Percentiles rank a stretch among this genome's conserved stretches.
These are phyloP conservation scores for Aureobasidium sp. DNA, from an alignment of 2,329 filamentous ascomycete genomes.

Conservation along the genomic window DNA sequence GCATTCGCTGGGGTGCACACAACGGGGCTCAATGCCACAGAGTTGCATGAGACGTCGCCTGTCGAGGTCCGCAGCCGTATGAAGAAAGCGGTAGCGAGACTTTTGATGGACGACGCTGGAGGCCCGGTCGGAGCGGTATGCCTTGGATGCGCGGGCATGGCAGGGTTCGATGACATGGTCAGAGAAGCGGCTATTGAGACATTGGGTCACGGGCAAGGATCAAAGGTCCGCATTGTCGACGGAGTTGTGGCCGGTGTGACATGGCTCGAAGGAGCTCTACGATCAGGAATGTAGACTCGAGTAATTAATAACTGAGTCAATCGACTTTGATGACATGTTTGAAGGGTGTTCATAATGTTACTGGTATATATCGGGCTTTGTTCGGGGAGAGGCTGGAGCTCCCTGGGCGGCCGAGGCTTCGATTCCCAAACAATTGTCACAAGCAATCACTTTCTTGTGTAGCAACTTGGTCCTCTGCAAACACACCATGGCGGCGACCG, in stretches of 20 bases:
- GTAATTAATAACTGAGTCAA: neutral
- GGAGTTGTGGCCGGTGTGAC: slow-evolving; percentile 66
- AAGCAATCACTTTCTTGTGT: neutral
- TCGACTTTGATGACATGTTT: neutral
- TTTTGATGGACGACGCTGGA: slow-evolving; percentile 46
- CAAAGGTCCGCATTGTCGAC: slow-evolving; percentile 65
- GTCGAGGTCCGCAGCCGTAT: slow-evolving; percentile 61
- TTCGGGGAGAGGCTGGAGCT: slow-evolving; percentile 6
- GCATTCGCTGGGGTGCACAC: slow-evolving; percentile 72
- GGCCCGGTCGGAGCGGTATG: slow-evolving; percentile 59
- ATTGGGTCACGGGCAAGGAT: slow-evolving; percentile 53
- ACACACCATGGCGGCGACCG: slow-evolving; percentile 10
- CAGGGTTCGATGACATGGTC: slow-evolving; percentile 72
- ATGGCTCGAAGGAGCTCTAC: slow-evolving; percentile 49
- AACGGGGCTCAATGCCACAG: slow-evolving; percentile 70
- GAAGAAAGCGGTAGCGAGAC: slow-evolving; percentile 58
- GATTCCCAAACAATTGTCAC: neutral
- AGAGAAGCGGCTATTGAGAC: slow-evolving; percentile 59
- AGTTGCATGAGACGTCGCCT: slow-evolving; percentile 64
- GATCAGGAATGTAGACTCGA: slow-evolving; percentile 28
- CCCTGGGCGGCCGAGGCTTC: neutral
- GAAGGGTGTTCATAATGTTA: neutral
- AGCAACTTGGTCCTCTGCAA: neutral
- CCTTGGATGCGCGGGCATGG: slow-evolving; percentile 88
- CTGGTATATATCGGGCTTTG: slow-evolving; percentile 1